Evolutionary conservation across 2,329 filamentous ascomycete species (phyloP), one percentile per base, ranked within the genome.

Genomic region (Cryphonectria radicalis): DNA sequence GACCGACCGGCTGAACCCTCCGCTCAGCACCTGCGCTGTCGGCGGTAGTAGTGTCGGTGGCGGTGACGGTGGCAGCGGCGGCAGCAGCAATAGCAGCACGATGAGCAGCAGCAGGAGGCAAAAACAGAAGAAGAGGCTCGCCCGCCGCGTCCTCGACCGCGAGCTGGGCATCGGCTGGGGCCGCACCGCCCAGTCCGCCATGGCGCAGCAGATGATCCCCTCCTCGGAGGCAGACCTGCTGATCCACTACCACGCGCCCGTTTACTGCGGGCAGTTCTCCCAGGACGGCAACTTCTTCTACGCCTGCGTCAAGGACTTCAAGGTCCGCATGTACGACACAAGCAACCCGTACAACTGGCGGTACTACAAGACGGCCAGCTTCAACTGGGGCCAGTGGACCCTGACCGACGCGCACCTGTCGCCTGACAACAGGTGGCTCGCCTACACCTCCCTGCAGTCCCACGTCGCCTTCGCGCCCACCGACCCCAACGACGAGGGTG

Each of bases 251-350:
- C 89, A 95, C 69, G 88, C 91, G 6, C 90, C 93, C 57, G 95
- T 96, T 68, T 98, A 98, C 78, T 97, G 94, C 3, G 96, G 96
- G 1, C 95, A 98, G 79, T 99, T 98, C 79, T 97, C 94, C 0
- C 93, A 97, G 74, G 96, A 99, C 76, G 96, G 96, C 37, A 97
- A 97, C 80, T 98, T 98, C 84, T 98, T 98, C 84, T 98, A 95
- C 79, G 91, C 92, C 7, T 96, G 93, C 77, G 92, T 92, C 13
- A 94, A 98, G 80, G 95, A 98, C 81, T 97, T 97, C 83, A 92
- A 90, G 76, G 94, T 99, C 13, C 92, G 95, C 68, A 95, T 99
- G 93, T 99, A 98, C 81, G 95, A 98, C 80, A 98, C 96, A 0
- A 95, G 93, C 1, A 97, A 98, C 76, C 94, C 95, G 0, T 97